Percentiles rank a stretch among this genome's conserved stretches.
Evolutionary conservation across 805 yeast genomes (phyloP).

Genomic region (Priceomyces fermenticarens): DNA sequence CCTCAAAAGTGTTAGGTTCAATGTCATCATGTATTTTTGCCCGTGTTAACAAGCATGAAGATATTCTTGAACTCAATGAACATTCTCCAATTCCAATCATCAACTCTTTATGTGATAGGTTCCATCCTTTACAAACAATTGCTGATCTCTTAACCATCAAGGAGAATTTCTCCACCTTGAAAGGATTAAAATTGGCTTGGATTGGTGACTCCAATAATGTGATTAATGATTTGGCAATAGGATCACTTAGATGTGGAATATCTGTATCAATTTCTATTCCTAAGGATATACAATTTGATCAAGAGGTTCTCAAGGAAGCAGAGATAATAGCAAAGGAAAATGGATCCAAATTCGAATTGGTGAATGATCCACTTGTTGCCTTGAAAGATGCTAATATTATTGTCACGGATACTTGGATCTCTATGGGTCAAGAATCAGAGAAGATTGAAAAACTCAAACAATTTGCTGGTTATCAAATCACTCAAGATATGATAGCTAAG

Average conservation of each 20-base stretch:
- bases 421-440: conserved; percentile 96
- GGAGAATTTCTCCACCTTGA: conserved; percentile 61
- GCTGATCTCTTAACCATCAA: conserved; percentile 85
- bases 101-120: conserved; percentile 88
- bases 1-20: conserved; percentile 84
- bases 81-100: conserved; percentile 88
- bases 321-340: conserved; percentile 48
- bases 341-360: conserved; percentile 44
- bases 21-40: conserved; percentile 98
- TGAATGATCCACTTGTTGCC: conserved; percentile 75
- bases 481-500: conserved; percentile 53
- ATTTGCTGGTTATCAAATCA: conserved; percentile 85
- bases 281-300: conserved; percentile 60
- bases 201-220: conserved; percentile 97
- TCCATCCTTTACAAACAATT: conserved; percentile 94
- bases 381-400: conserved; percentile 71
- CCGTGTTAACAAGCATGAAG: conserved; percentile 84
- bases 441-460: conserved; percentile 68
- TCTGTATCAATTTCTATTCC: conserved; percentile 85
- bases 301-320: conserved; percentile 54
- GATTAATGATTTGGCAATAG: conserved; percentile 87
- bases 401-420: conserved; percentile 95
- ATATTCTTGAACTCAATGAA: conserved; percentile 72
- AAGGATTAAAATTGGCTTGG: conserved; percentile 83
- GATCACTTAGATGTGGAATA: conserved; percentile 81